Evolutionary conservation across 768 basidiomycete genomes (phyloP).

Genomic region (Tubosaeta sp.): DNA sequence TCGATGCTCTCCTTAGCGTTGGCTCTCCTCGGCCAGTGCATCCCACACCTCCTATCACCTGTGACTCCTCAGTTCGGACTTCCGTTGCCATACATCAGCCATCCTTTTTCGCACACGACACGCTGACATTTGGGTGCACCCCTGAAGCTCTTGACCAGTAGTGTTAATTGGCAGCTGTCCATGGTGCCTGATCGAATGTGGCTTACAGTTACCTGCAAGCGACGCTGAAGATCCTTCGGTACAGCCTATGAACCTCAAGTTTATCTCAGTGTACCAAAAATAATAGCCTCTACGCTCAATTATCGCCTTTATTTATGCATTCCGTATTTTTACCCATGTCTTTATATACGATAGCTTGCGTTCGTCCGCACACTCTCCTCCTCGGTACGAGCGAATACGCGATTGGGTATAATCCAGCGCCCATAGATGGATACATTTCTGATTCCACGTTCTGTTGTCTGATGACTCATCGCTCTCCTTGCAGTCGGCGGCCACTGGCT

Average conservation of each 20-base stretch:
- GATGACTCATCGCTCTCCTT: conserved; percentile 20
- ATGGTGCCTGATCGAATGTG: conserved; percentile 27
- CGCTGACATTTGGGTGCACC: neutral
- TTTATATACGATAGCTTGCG: neutral
- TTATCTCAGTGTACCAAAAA: conserved; percentile 30
- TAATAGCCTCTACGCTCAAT: conserved; percentile 22
- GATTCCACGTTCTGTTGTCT: conserved; percentile 12
- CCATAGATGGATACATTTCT: conserved; percentile 2
- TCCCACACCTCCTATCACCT: conserved; percentile 14
- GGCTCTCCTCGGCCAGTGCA: conserved; percentile 15
- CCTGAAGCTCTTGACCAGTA: conserved; percentile 3
- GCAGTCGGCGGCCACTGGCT: conserved; percentile 21
- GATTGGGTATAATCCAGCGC: conserved; percentile 4
- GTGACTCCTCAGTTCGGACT: conserved; percentile 19
- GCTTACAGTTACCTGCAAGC: conserved; percentile 13
- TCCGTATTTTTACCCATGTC: conserved; percentile 21
- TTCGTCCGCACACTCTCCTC: neutral
- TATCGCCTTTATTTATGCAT: conserved; percentile 18
- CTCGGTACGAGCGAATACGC: too few species aligned
- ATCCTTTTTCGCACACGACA: conserved; percentile 4
- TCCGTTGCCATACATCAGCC: conserved; percentile 19
- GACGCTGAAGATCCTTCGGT: conserved; percentile 22
- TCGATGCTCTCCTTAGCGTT: neutral
- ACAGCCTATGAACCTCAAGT: conserved; percentile 15
- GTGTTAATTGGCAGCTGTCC: conserved; percentile 1